A percentile compares a stretch with the other conserved stretches of the same genome.
Conservation (phyloP, 2,329 filamentous ascomycete genomes). For the Herpotrichia juniperi region DNA sequence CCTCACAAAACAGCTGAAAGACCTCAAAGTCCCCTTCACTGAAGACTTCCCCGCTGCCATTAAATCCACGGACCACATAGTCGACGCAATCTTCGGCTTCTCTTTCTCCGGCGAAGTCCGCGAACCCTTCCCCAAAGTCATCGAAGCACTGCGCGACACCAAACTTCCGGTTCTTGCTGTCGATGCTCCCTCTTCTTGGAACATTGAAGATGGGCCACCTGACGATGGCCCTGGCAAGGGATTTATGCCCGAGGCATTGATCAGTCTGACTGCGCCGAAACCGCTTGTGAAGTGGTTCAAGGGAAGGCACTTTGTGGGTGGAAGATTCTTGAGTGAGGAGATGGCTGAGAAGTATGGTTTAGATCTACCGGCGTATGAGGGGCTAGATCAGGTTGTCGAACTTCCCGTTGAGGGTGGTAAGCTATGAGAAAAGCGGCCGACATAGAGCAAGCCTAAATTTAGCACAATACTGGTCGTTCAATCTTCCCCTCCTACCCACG, state of each 20-base stretch:
- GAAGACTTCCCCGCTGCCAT: conserved; percentile 76
- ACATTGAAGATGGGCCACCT: conserved; percentile 86
- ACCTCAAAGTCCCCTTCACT: conserved; percentile 82
- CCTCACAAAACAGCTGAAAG: conserved; percentile 81
- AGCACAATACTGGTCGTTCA: too few species aligned
- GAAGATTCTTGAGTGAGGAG: conserved; percentile 79
- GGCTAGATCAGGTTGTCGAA: conserved; percentile 89
- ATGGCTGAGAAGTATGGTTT: conserved; percentile 87
- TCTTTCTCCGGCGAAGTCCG: conserved; percentile 90
- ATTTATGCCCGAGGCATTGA: conserved; percentile 80
- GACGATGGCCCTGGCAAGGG: conserved; percentile 74
- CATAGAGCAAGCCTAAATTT: too few species aligned
- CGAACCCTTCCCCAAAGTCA: conserved; percentile 87
- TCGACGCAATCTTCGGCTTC: conserved; percentile 97
- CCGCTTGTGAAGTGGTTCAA: conserved; percentile 83
- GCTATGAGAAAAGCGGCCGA: too few species aligned
- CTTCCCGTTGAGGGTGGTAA: conserved; percentile 19
- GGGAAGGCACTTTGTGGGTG: conserved; percentile 90
- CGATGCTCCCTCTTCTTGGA: conserved; percentile 93
- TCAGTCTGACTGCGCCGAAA: conserved; percentile 93
- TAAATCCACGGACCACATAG: conserved; percentile 73
- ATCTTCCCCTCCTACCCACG: too few species aligned
- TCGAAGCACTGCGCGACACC: conserved; percentile 75
- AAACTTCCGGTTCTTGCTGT: conserved; percentile 82
- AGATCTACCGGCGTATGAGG: conserved; percentile 81